Evolutionary conservation across 176 grass and related monocot species (phyloP).

Genomic region (Eleusine indica): DNA sequence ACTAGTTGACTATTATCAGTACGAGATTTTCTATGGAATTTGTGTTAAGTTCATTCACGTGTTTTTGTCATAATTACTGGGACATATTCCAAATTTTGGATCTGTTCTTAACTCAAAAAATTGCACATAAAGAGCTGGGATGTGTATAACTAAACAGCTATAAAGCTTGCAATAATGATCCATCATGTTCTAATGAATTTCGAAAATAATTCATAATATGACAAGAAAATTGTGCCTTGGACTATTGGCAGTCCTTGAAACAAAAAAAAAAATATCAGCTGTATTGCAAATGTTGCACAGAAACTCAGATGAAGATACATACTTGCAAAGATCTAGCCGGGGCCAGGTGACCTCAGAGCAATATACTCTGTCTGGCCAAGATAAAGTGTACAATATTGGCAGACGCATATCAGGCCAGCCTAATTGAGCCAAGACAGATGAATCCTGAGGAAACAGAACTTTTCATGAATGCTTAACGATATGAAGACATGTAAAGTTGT

Average conservation of each 20-base stretch:
- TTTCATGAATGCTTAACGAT: slow-evolving; percentile 29
- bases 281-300: slow-evolving; percentile 18
- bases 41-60: neutral
- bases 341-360: slow-evolving; percentile 95
- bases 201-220: neutral
- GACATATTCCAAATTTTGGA: too few species aligned
- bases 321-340: slow-evolving; percentile 97
- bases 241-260: neutral
- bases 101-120: neutral
- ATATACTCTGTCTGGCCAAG: slow-evolving; percentile 94
- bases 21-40: neutral
- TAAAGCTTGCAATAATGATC: neutral
- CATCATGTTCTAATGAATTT: neutral
- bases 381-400: slow-evolving; percentile 95
- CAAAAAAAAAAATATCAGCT: neutral
- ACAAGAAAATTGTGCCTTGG: neutral
- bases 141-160: too few species aligned
- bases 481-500: slow-evolving; percentile 16
- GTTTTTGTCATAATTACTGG: too few species aligned
- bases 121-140: neutral
- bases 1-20: slow-evolving; percentile 3
- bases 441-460: slow-evolving; percentile 65
- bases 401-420: slow-evolving; percentile 97
- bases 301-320: slow-evolving; percentile 15
- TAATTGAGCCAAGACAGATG: slow-evolving; percentile 88